phyloP scores from a whole-genome alignment of 805 yeast genomes.

The Candida anglica region DNA sequence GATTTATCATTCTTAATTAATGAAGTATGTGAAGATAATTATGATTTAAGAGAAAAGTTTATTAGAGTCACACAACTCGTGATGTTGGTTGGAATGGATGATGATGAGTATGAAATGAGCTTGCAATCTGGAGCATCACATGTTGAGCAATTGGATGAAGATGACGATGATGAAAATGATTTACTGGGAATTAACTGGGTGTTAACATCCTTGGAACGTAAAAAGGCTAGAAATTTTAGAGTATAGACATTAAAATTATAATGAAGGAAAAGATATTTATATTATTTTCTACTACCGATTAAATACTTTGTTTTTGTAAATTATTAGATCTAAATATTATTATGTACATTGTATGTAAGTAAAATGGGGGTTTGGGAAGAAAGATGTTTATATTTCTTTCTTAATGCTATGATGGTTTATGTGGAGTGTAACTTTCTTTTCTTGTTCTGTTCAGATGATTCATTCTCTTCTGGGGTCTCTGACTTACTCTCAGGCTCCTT shows the following conservation, averaged over 20 bases:
- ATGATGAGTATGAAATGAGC: constrained; percentile 45
- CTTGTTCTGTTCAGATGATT: constrained; percentile 6
- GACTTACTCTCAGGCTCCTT: constrained; percentile 15
- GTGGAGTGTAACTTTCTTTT: no score
- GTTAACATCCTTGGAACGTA: constrained; percentile 71
- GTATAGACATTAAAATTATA: constrained; percentile 24
- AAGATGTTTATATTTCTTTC: no score
- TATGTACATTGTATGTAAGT: neutral
- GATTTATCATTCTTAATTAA: constrained; percentile 73
- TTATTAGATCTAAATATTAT: neutral
- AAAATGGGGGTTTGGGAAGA: no score
- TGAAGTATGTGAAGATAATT: constrained; percentile 68
- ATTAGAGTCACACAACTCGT: constrained; percentile 80
- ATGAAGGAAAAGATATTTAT: neutral
- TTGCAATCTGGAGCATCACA: constrained; percentile 25
- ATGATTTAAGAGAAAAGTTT: constrained; percentile 73
- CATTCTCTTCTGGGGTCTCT: constrained; percentile 2
- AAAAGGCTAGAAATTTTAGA: constrained; percentile 55
- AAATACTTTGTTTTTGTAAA: neutral
- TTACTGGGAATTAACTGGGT: constrained; percentile 56
- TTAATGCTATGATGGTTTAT: no score
- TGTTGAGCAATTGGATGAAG: no score
- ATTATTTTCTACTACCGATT: no score
- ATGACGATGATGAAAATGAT: constrained; percentile 21
- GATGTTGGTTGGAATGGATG: constrained; percentile 78